phyloP scores from a whole-genome alignment of 2,329 filamentous ascomycete species.

The Neoarthrinium moseri region DNA sequence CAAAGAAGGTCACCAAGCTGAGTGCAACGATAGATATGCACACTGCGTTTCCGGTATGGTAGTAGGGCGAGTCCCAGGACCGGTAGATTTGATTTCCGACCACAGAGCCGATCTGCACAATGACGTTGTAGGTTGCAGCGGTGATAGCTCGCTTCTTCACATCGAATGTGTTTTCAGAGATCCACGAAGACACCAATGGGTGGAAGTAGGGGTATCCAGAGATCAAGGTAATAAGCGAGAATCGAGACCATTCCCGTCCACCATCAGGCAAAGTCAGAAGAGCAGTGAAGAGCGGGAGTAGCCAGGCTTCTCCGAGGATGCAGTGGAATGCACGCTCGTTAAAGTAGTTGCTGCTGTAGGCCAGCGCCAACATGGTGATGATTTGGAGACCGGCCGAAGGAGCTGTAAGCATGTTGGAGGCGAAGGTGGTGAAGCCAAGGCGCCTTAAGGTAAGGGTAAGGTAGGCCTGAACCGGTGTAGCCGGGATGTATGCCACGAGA shows the following conservation, averaged over 20 bases:
- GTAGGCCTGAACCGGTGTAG: constrained; percentile 45
- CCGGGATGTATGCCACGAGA: constrained; percentile 48
- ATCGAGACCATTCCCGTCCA: constrained; percentile 51
- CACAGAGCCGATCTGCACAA: constrained; percentile 44
- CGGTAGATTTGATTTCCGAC: constrained; percentile 49
- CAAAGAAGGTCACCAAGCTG: constrained; percentile 47
- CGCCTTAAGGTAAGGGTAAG: constrained; percentile 56
- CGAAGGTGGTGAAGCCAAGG: constrained; percentile 56
- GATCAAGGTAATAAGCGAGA: constrained; percentile 49
- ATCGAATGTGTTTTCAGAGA: constrained; percentile 47
- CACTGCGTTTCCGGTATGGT: constrained; percentile 56
- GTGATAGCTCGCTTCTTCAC: constrained; percentile 49
- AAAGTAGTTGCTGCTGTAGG: constrained; percentile 53
- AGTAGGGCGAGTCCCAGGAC: constrained; percentile 51
- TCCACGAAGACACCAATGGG: constrained; percentile 51
- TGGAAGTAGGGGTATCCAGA: constrained; percentile 59
- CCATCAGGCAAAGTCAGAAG: constrained; percentile 47
- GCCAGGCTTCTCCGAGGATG: constrained; percentile 51
- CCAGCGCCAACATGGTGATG: constrained; percentile 51
- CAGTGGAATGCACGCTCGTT: constrained; percentile 54
- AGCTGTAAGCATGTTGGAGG: constrained; percentile 63
- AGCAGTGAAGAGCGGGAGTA: constrained; percentile 48
- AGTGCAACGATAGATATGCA: constrained; percentile 51
- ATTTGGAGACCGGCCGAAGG: constrained; percentile 57
- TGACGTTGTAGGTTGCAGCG: constrained; percentile 46